Base-by-base conservation (phyloP, 176 grass and related monocot genomes). In the Secale cereale region DNA sequence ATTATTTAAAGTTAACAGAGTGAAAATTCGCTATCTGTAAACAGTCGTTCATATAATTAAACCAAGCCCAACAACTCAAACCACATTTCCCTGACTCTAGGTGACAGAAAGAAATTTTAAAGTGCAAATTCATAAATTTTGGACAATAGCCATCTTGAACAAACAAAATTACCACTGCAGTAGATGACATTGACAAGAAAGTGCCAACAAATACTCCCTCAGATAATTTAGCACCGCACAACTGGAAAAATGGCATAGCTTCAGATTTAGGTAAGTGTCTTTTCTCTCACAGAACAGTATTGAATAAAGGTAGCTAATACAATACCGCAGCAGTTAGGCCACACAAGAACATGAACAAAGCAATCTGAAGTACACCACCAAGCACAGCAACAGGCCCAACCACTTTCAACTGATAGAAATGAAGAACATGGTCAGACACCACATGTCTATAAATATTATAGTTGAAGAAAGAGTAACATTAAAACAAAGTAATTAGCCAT, bases 171-270 rank as follows among this genome's bases (percentile, higher is more conserved):
- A 99, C 97, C 97, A 99, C 94, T 89, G 94, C 97, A 69, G 97
- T 97, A 54, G 94, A 97, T 80, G 94, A 99, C 97, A 99, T 94
- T 86, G 97, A 99, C 78, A 99, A 89, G 88, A 99, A 99, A 22
- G 97, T 93, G 81, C 97, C 97, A 69, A 99, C 94, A 90, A 99
- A 97, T 76, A 99, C 77, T 41, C 97, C 94, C 82, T 99, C 94
- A 0, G 94, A 99, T 81, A 85, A 86, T 88, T 97, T 99, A 78
- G 88, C 97, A 84, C 97, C 92, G 74, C 94, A 97, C 48, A 99
- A 59, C 97, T 99, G 65, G 48, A 90, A 70, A 75, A 85, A 61
- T 83, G 13, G 28, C 60, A 85, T 76, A 75, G 70, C 0, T 4
- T 45, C 32, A 79, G 28, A 74, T 61, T 67, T 29, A 86, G 60